Evolutionary conservation across 176 grass and related monocot genomes (phyloP), one percentile per base, ranked within the genome.

Genomic region (Bothriochloa decipiens): DNA sequence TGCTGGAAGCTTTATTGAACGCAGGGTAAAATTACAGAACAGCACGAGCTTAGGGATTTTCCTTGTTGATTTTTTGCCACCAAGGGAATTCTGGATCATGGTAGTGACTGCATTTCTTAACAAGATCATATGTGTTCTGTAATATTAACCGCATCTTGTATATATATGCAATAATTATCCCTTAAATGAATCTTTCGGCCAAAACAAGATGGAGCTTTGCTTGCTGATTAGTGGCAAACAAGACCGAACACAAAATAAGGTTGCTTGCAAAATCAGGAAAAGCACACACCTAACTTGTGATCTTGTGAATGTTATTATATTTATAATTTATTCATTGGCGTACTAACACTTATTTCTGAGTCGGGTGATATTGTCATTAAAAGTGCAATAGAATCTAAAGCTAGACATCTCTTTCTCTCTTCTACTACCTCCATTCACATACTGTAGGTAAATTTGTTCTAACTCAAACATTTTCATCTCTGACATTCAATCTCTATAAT

Each of bases 261-360:
- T 77, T 68, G 33, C 82, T 77, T 84, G 47, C 63, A 68, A 77
- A 84, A 68, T 76, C 46, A 77, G 47, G 32, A 76, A 18, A 57
- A 81, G 43, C 0, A 53, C 66, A 63, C 23, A 82, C 36, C 81
- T 33, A 82, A 73, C 32, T 71, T 71, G 52, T 55, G 42, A 75
- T 75, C 58, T 52, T 68, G 42, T 13, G 18, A 45, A 35, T 58
- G 11, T 36, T 57, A 4, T 17, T 46, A 42, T 65, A 42, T 25
- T 58, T 58, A 45, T 46, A 27, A 43, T 14, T 60, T 23, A 45
- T 46, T 46, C 43, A 1, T 46, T 16, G 42, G 70, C 7, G 70
- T 18, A 9, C 50, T 46, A 27, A 53, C 15, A 70, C 8, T 72
- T 12, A 64, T 63, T 72, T 50, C 28, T 79, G 8, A 64, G 37